These are phyloP conservation scores for Xylariaceae sp. DNA, from an alignment of 2,329 filamentous ascomycete genomes.

Conservation along the genomic window DNA sequence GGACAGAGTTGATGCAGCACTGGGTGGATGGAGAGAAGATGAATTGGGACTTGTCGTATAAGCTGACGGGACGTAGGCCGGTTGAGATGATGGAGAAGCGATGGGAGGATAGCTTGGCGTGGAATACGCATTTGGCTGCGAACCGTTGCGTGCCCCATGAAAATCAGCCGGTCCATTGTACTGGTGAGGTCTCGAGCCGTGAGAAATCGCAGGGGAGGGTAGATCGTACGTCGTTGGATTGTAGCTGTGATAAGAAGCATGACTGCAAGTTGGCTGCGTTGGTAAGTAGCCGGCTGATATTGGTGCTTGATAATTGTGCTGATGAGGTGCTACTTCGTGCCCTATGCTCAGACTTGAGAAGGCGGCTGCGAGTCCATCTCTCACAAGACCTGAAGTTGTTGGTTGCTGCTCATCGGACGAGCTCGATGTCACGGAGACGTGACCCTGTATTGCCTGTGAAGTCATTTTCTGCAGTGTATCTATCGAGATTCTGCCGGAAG, in stretches of 20 bases:
- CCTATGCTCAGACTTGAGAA: slow-evolving; percentile 13
- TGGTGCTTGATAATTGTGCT: slow-evolving; percentile 1
- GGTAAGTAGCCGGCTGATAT: slow-evolving; percentile 1
- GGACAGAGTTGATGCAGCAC: background rate
- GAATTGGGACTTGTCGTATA: slow-evolving; percentile 1
- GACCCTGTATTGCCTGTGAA: slow-evolving; percentile 6
- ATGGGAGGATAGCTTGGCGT: slow-evolving; percentile 11
- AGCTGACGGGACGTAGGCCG: slow-evolving; percentile 3
- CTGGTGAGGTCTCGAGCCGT: slow-evolving; percentile 3
- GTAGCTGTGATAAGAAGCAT: slow-evolving; percentile 3
- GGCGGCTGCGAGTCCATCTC: slow-evolving; percentile 9
- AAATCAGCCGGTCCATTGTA: slow-evolving; percentile 2
- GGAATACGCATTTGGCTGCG: slow-evolving; percentile 5
- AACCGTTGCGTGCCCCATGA: background rate
- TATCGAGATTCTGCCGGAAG: background rate
- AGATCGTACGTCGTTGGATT: slow-evolving; percentile 2
- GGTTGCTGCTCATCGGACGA: slow-evolving; percentile 6
- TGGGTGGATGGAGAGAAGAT: slow-evolving; percentile 8
- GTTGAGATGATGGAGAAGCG: slow-evolving; percentile 7
- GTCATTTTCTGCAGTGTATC: slow-evolving; percentile 7
- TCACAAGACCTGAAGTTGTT: background rate
- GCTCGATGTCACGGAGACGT: slow-evolving; percentile 1
- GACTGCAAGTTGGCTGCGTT: background rate
- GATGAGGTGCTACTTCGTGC: slow-evolving; percentile 3
- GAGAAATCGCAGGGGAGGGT: slow-evolving; percentile 9